Evolutionary conservation across 768 basidiomycete species (phyloP), one percentile per base, ranked within the genome.

Genomic region (Scleroderma bovista): DNA sequence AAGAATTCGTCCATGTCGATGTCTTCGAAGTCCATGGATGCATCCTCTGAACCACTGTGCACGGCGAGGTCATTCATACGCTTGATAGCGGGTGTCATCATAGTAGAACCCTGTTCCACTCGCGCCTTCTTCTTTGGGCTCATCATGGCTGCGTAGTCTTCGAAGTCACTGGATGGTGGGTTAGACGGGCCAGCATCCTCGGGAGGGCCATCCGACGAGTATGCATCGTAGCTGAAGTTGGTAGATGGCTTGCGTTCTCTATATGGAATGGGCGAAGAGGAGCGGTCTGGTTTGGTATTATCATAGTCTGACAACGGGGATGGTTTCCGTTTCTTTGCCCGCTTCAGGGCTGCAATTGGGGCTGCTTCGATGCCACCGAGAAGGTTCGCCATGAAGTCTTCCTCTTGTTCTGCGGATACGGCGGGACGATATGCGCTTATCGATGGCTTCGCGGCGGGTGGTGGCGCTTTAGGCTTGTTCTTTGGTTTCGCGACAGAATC

Each of bases 311-410:
- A 70, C 15, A 69, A 55, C 0, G 78, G 79, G 1, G 77, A 80
- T 12, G 82, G 76, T 52, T 89, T 89, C 26, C 88, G 83, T 62
- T 89, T 90, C 48, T 79, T 79, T n/a, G 70, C 54, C 23, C 61
- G 69, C 23, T 49, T 49, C 2, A 66, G 66, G 3, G 70, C 56
- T 11, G 76, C 62, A 23, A 67, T 60, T 11, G 78, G 69, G 10
- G 69, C 60, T 5, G 70, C 67, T 52, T 90, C 89, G 65, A 95
- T 79, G 19, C 72, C 78, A 9, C 83, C 86, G 10, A 99, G 70
- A 1, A 99, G 68, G 33, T 77, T 79, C 0, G 81, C 79, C 90
- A 99, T 88, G 56, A 99, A 92, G 57, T 95, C 92, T 34, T 79
- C 75, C 64, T 97, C 96, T 58, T 93, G 81, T 46, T 84, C 86